A percentile compares a stretch with the other conserved stretches of the same genome.
Conservation (phyloP, 805 yeast genomes). For the Kodamaea leandrae region DNA sequence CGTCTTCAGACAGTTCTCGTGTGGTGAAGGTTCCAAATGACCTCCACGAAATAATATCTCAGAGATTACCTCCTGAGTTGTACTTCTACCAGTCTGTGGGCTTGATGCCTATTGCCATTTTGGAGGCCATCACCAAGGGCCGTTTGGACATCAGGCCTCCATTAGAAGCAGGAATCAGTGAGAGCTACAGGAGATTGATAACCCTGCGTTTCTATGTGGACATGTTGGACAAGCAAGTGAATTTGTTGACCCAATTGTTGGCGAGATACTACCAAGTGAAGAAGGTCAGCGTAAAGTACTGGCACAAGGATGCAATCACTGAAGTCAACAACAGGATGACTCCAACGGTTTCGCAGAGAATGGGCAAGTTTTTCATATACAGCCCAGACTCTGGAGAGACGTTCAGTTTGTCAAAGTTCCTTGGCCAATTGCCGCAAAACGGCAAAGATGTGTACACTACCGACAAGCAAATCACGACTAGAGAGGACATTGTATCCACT, state of each 20-base stretch:
- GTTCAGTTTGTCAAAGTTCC: conserved; percentile 28
- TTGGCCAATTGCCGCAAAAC: conserved; percentile 17
- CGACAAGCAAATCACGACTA: conserved; percentile 4
- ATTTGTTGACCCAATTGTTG: conserved; percentile 65
- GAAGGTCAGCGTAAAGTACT: conserved; percentile 51
- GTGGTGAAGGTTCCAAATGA: conserved; percentile 62
- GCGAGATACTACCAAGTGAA: conserved; percentile 84
- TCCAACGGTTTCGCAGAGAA: conserved; percentile 49
- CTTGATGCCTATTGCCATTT: conserved; percentile 57
- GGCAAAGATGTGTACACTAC: conserved; percentile 19
- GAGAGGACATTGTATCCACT: conserved; percentile 57
- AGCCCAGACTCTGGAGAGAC: conserved; percentile 13
- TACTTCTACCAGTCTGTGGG: conserved; percentile 82
- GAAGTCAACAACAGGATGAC: conserved; percentile 51
- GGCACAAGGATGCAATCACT: conserved; percentile 48
- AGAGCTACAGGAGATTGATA: conserved; percentile 57
- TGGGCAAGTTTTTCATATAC: conserved; percentile 22
- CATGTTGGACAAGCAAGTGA: conserved; percentile 59
- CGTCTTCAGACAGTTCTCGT: conserved; percentile 2
- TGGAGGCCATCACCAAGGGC: conserved; percentile 68
- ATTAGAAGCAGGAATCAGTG: conserved; percentile 57
- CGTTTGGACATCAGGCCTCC: conserved; percentile 61
- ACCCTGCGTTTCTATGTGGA: conserved; percentile 44
- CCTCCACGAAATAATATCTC: conserved; percentile 77
- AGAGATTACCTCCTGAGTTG: conserved; percentile 81